phyloP scores from a whole-genome alignment of 1,284 basidiomycete genomes.

The Termitomyces sp. region DNA sequence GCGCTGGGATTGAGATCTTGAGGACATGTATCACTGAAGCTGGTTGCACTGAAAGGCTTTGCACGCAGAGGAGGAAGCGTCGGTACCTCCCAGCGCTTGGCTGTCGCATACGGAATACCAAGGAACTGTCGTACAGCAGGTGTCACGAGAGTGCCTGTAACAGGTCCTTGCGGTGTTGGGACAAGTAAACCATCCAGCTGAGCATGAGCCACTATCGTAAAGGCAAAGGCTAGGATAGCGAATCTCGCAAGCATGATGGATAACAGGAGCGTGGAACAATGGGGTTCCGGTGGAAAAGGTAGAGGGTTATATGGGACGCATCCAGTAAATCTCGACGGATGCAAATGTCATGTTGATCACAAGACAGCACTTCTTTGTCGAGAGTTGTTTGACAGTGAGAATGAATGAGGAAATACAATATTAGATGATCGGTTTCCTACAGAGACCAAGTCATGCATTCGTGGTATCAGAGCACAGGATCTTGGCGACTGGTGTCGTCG shows the following conservation, averaged over 20 bases:
- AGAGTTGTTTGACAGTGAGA: too few species aligned
- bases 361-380: too few species aligned
- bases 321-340: too few species aligned
- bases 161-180: slow-evolving; percentile 14
- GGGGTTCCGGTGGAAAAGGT: background rate
- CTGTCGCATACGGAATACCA: slow-evolving; percentile 18
- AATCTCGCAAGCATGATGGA: background rate
- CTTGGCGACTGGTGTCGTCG: too few species aligned
- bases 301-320: too few species aligned
- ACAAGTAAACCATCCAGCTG: slow-evolving; percentile 5
- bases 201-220: background rate
- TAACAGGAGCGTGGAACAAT: background rate
- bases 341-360: too few species aligned
- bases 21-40: slow-evolving; percentile 26
- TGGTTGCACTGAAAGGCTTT: slow-evolving; percentile 20
- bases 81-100: slow-evolving; percentile 27
- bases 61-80: slow-evolving; percentile 17
- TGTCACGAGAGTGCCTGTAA: slow-evolving; percentile 10
- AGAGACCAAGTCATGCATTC: too few species aligned
- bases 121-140: slow-evolving; percentile 14
- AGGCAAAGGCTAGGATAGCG: background rate
- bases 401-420: too few species aligned
- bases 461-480: too few species aligned
- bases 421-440: too few species aligned
- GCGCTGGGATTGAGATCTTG: slow-evolving; percentile 10